Conservation (phyloP, 179 eudicot species). For the Silene coronaria region DNA sequence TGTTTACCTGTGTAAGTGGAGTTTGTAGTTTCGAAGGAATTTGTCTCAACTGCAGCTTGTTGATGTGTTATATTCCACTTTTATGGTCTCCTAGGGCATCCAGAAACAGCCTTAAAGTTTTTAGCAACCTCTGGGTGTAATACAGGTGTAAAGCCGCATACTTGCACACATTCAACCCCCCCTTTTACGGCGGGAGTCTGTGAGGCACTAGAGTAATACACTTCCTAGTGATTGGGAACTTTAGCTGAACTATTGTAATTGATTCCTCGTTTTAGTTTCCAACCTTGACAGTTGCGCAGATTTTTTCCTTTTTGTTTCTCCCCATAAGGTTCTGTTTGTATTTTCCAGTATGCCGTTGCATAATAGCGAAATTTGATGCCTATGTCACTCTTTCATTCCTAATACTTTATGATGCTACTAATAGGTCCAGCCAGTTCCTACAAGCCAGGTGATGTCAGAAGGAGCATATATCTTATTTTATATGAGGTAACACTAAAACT, state of each 20-base stretch:
- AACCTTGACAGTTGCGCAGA: neutral
- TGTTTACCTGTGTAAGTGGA: neutral
- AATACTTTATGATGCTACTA: slow-evolving; percentile 9
- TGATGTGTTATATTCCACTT: too few relatives aligned
- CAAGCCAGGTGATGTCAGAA: slow-evolving; percentile 90
- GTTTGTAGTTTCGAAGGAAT: neutral
- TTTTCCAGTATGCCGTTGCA: too few relatives aligned
- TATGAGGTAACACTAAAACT: slow-evolving; percentile 54
- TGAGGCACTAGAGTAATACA: neutral
- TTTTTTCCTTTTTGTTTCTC: neutral
- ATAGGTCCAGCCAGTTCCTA: slow-evolving; percentile 73
- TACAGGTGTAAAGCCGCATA: too few relatives aligned
- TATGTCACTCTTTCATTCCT: neutral
- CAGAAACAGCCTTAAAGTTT: too few relatives aligned
- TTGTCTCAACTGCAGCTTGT: neutral
- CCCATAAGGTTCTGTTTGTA: too few relatives aligned
- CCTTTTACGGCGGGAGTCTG: too few relatives aligned
- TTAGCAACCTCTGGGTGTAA: too few relatives aligned
- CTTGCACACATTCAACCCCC: too few relatives aligned
- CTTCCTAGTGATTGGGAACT: neutral
- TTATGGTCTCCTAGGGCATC: too few relatives aligned
- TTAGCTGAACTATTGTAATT: neutral
- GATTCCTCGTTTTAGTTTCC: neutral
- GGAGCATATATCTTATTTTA: slow-evolving; percentile 93
- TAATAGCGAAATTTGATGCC: neutral